Percentiles rank a stretch among this genome's conserved stretches.
Conservation (phyloP, 1,284 basidiomycete species). For the Sporisorium exsertum region DNA sequence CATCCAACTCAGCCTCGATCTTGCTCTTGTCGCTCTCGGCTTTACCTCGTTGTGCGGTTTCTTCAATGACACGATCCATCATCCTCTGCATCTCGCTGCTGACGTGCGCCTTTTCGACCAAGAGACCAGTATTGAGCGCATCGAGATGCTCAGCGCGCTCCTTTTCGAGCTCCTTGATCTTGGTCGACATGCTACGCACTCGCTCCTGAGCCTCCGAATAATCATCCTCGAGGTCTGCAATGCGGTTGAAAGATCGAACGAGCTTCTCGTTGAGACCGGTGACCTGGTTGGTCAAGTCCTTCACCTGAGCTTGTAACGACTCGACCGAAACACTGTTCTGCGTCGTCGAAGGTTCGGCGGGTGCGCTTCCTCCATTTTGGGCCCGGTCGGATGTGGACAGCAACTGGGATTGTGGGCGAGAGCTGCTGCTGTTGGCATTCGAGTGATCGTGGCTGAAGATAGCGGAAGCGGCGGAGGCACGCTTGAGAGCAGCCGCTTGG, state of each 20-base stretch:
- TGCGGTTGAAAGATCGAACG: slow-evolving; percentile 87
- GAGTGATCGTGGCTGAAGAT: slow-evolving; percentile 41
- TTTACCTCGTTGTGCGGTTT: slow-evolving; percentile 88
- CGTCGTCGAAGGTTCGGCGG: slow-evolving; percentile 75
- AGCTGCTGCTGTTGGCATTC: slow-evolving; percentile 11
- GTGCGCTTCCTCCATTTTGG: slow-evolving; percentile 18
- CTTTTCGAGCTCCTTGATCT: slow-evolving; percentile 73
- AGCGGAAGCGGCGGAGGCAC: slow-evolving; percentile 42
- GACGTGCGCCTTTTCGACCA: slow-evolving; percentile 91
- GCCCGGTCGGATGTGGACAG: slow-evolving; percentile 6
- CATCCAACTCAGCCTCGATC: slow-evolving; percentile 76
- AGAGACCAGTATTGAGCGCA: slow-evolving; percentile 77
- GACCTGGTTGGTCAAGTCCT: slow-evolving; percentile 88
- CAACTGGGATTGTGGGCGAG: slow-evolving; percentile 12
- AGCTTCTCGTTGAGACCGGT: slow-evolving; percentile 91
- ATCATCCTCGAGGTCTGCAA: slow-evolving; percentile 92
- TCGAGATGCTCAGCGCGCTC: slow-evolving; percentile 71
- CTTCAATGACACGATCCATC: slow-evolving; percentile 93
- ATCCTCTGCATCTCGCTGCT: slow-evolving; percentile 89
- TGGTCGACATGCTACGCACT: slow-evolving; percentile 72
- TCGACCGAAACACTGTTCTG: slow-evolving; percentile 65
- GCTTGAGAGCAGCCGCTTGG: slow-evolving; percentile 21
- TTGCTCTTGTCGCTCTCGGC: slow-evolving; percentile 80
- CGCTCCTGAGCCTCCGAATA: slow-evolving; percentile 80
- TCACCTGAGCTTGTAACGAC: slow-evolving; percentile 81